phyloP scores from a whole-genome alignment of 2,329 filamentous ascomycete species.

The Lecanicillium sp. region DNA sequence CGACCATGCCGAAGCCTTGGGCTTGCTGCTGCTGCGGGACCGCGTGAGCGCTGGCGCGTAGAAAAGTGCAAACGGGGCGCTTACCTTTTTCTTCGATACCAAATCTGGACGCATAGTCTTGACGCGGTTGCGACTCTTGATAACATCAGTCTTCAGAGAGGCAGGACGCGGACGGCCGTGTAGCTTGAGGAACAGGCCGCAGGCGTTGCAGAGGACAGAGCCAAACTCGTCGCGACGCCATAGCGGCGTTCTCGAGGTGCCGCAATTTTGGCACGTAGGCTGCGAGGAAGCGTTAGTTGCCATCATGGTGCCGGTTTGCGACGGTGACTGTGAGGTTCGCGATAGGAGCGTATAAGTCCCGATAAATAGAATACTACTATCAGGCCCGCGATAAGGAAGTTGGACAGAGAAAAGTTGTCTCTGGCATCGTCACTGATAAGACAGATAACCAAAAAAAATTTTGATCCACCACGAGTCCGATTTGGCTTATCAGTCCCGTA shows the following conservation, averaged over 20 bases:
- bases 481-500: conserved; percentile 11
- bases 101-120: conserved; percentile 78
- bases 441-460: conserved; percentile 19
- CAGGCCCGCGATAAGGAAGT: conserved; percentile 34
- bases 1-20: conserved; percentile 33
- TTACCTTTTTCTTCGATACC: conserved; percentile 77
- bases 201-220: conserved; percentile 95
- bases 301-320: conserved; percentile 39
- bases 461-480: conserved; percentile 7
- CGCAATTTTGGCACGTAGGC: conserved; percentile 95
- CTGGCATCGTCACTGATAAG: conserved; percentile 31
- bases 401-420: conserved; percentile 29
- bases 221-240: conserved; percentile 97
- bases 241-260: conserved; percentile 88
- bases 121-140: conserved; percentile 97
- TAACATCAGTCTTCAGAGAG: conserved; percentile 96
- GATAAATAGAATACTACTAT: conserved; percentile 26
- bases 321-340: conserved; percentile 19
- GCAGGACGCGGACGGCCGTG: conserved; percentile 91
- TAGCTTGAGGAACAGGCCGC: conserved; percentile 93
- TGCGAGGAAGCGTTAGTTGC: conserved; percentile 61
- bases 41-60: neutral
- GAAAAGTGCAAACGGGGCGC: conserved; percentile 19
- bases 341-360: conserved; percentile 22
- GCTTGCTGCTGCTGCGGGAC: conserved; percentile 28